These are phyloP conservation scores for Saccharomycopsis guyanensis DNA, from an alignment of 805 yeast species.

Conservation along the genomic window DNA sequence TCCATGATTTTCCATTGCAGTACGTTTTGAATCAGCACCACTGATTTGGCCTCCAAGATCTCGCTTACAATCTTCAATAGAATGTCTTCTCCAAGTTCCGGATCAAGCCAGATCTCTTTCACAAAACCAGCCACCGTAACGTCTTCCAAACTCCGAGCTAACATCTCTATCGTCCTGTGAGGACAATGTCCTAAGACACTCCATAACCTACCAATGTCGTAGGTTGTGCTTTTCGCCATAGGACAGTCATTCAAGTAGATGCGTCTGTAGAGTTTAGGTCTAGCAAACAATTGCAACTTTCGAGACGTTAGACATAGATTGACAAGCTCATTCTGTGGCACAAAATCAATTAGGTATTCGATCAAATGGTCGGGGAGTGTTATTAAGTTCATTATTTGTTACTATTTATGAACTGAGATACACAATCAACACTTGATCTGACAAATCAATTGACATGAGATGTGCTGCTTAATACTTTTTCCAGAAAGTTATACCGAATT, in stretches of 20 bases:
- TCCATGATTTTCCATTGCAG: slow-evolving; percentile 1
- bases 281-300: neutral
- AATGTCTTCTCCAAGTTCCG: slow-evolving; percentile 8
- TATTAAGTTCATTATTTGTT: neutral
- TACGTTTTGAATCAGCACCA: slow-evolving; percentile 1
- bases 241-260: slow-evolving; percentile 9
- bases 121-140: neutral
- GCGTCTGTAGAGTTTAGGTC: slow-evolving; percentile 3
- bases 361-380: slow-evolving; percentile 2
- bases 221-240: neutral
- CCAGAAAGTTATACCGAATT: no score
- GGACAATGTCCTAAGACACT: neutral
- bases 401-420: no score
- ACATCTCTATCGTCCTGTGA: neutral
- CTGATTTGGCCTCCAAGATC: neutral
- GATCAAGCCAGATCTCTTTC: slow-evolving; percentile 17
- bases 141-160: neutral
- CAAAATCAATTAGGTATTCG: slow-evolving; percentile 11
- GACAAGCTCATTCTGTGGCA: slow-evolving; percentile 6
- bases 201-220: slow-evolving; percentile 7
- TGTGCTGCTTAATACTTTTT: no score
- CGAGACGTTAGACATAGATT: neutral
- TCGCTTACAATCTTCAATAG: neutral
- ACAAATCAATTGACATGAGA: no score
- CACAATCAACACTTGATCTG: no score